phyloP scores from a whole-genome alignment of 108 stramenopile species.

The Epithemia pelagica region DNA sequence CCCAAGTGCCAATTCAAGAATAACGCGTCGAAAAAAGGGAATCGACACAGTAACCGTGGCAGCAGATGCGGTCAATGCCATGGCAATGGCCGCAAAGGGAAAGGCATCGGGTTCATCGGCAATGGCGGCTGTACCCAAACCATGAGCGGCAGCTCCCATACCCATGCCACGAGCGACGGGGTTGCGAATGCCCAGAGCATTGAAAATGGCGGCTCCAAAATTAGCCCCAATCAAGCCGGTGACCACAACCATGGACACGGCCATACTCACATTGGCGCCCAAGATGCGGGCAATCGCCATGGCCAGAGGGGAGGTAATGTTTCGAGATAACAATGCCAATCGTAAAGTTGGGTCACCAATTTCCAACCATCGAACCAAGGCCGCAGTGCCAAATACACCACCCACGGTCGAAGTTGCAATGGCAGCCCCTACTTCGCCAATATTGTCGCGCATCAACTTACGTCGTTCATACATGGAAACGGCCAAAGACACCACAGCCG shows the following conservation, averaged over 20 bases:
- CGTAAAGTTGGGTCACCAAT: slow-evolving; percentile 44
- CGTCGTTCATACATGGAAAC: slow-evolving; percentile 70
- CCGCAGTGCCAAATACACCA: slow-evolving; percentile 68
- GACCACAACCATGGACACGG: slow-evolving; percentile 81
- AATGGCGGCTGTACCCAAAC: slow-evolving; percentile 86
- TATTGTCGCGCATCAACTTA: slow-evolving; percentile 64
- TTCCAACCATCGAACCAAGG: slow-evolving; percentile 36
- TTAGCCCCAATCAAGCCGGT: slow-evolving; percentile 91
- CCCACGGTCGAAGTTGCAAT: slow-evolving; percentile 54
- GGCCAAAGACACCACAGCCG: slow-evolving; percentile 68
- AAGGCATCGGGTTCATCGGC: slow-evolving; percentile 87
- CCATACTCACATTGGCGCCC: slow-evolving; percentile 73
- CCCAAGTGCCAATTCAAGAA: slow-evolving; percentile 57
- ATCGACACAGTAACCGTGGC: slow-evolving; percentile 66
- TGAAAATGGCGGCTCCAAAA: slow-evolving; percentile 75
- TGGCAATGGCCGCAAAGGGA: slow-evolving; percentile 86
- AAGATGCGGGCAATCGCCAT: slow-evolving; percentile 84
- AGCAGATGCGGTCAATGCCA: slow-evolving; percentile 79
- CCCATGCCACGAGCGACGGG: slow-evolving; percentile 81
- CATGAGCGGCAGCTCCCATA: slow-evolving; percentile 89
- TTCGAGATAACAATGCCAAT: slow-evolving; percentile 60
- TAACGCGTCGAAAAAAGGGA: slow-evolving; percentile 40
- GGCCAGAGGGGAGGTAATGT: slow-evolving; percentile 84
- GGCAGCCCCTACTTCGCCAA: slow-evolving; percentile 52
- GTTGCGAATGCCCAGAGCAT: slow-evolving; percentile 71